These are phyloP conservation scores for Botryotinia convoluta DNA, from an alignment of 2,329 filamentous ascomycete species.

Conservation along the genomic window DNA sequence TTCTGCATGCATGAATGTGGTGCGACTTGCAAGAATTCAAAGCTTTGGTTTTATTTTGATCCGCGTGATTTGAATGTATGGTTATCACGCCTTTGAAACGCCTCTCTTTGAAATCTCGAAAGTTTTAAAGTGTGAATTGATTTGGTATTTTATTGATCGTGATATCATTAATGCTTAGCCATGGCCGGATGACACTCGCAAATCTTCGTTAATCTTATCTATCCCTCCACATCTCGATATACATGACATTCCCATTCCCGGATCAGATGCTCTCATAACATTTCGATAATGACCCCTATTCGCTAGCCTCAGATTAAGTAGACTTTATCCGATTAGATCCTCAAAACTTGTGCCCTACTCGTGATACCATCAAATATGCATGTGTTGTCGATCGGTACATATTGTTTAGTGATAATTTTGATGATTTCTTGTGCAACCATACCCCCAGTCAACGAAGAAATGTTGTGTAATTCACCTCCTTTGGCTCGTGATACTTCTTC, in stretches of 20 bases:
- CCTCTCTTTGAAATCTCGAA: neutral
- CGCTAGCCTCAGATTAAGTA: neutral
- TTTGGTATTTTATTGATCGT: neutral
- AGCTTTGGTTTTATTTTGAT: neutral
- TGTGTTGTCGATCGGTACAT: constrained; percentile 68
- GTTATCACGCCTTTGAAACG: neutral
- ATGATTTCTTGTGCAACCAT: constrained; percentile 97
- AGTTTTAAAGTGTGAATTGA: neutral
- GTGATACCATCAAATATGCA: constrained; percentile 67
- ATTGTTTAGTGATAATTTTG: constrained; percentile 77
- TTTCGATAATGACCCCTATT: constrained; percentile 7
- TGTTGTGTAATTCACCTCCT: constrained; percentile 88
- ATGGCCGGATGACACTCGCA: neutral
- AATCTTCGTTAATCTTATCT: constrained; percentile 9
- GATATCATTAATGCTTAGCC: neutral
- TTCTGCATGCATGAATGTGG: neutral
- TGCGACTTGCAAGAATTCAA: neutral
- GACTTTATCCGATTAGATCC: constrained; percentile 27
- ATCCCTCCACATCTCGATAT: neutral
- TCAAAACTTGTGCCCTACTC: constrained; percentile 37
- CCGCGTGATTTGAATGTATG: neutral
- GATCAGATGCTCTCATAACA: neutral
- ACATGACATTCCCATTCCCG: neutral
- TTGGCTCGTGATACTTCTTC: constrained; percentile 72
- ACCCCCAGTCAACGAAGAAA: constrained; percentile 81